A percentile compares a stretch with the other conserved stretches of the same genome.
These are phyloP conservation scores for Candida pseudoviswanathii DNA, from an alignment of 1,139 yeast genomes.

Conservation along the genomic window DNA sequence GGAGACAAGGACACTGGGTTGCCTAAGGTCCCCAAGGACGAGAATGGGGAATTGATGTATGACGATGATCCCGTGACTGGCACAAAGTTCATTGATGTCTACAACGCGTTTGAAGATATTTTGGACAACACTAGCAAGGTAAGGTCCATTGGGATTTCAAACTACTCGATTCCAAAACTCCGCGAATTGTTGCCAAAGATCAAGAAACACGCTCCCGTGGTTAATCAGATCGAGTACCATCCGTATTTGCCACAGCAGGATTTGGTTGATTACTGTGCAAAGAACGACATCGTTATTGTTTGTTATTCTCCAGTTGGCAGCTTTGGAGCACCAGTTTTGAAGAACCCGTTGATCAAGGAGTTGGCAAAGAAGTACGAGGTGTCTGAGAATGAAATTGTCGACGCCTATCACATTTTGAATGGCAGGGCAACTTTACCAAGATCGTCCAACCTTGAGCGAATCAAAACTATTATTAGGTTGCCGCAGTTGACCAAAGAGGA, in stretches of 20 bases:
- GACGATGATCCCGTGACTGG: conserved; percentile 46
- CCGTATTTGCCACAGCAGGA: conserved; percentile 43
- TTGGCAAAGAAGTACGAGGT: conserved; percentile 36
- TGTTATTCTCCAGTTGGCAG: conserved; percentile 43
- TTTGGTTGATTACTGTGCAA: conserved; percentile 28
- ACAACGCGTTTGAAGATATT: conserved; percentile 49
- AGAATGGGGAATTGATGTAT: conserved; percentile 41
- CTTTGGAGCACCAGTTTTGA: conserved; percentile 38
- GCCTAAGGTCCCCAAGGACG: conserved; percentile 38
- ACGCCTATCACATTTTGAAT: conserved; percentile 40
- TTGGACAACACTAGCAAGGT: conserved; percentile 31
- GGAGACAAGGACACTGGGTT: conserved; percentile 38
- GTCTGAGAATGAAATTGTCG: conserved; percentile 35
- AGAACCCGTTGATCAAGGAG: conserved; percentile 31
- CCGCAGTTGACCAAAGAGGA: conserved; percentile 49
- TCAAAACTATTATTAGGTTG: conserved; percentile 30
- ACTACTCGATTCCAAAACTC: conserved; percentile 31
- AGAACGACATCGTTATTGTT: conserved; percentile 27
- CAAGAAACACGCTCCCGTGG: conserved; percentile 30
- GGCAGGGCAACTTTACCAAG: conserved; percentile 38
- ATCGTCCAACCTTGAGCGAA: conserved; percentile 40
- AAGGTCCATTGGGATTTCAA: conserved; percentile 36
- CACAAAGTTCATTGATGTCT: conserved; percentile 46
- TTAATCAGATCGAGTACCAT: conserved; percentile 42
- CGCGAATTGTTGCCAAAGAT: conserved; percentile 29